Percentiles rank a stretch among this genome's conserved stretches.
Conservation (phyloP, 2,329 filamentous ascomycete species). For the Calycina marina region DNA sequence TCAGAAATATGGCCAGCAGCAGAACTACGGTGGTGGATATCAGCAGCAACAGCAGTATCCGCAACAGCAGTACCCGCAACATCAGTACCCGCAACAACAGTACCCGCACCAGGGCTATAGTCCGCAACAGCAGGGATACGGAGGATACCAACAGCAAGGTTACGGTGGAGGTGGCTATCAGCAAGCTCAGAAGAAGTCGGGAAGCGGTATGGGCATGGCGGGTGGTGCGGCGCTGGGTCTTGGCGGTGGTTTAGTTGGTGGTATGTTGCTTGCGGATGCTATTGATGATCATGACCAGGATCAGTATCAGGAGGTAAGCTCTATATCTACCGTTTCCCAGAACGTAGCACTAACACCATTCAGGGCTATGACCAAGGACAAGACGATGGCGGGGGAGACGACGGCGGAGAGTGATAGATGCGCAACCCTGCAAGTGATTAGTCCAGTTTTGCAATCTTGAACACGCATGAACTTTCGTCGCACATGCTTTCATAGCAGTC, state of each 20-base stretch:
- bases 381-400: constrained; percentile 8
- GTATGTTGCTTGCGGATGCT: constrained; percentile 54
- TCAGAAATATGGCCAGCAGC: neutral
- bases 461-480: too few species aligned
- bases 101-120: constrained; percentile 24
- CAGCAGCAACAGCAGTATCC: constrained; percentile 17
- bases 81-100: constrained; percentile 21
- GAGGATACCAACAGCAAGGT: constrained; percentile 18
- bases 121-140: constrained; percentile 23
- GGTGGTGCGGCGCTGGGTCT: constrained; percentile 66
- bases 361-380: constrained; percentile 10
- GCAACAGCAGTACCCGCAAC: constrained; percentile 25
- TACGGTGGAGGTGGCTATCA: constrained; percentile 24
- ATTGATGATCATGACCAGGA: constrained; percentile 47
- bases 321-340: constrained; percentile 15
- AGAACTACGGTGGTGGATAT: neutral
- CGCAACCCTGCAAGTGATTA: too few species aligned
- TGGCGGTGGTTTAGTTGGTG: constrained; percentile 70
- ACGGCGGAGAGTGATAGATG: constrained; percentile 12
- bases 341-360: constrained; percentile 4
- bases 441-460: too few species aligned
- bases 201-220: constrained; percentile 46
- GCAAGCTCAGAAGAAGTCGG: constrained; percentile 27
- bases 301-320: constrained; percentile 35
- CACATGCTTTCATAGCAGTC: too few species aligned